phyloP scores from a whole-genome alignment of 139 green algal species.

The Chlamydomonas incerta region DNA sequence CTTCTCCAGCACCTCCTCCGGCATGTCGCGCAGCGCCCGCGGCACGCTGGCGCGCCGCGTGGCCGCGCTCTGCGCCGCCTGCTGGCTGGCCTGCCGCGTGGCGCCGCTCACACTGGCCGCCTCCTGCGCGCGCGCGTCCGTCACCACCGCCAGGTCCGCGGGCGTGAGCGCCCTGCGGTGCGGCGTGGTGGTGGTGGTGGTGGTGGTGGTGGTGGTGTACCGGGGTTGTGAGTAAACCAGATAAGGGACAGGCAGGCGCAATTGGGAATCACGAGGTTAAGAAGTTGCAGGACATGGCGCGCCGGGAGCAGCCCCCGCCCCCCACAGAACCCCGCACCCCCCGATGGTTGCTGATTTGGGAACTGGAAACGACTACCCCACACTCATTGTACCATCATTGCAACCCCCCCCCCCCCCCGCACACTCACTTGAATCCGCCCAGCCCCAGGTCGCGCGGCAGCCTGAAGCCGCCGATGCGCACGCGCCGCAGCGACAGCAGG shows the following conservation, averaged over 20 bases:
- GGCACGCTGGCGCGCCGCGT: neutral
- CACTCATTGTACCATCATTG: too few relatives aligned
- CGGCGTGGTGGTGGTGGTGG: neutral
- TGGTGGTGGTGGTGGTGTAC: too few relatives aligned
- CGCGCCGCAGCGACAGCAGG: slow-evolving; percentile 80
- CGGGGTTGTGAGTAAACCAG: too few relatives aligned
- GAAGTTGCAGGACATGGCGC: too few relatives aligned
- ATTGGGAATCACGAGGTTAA: too few relatives aligned
- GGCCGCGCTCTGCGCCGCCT: neutral
- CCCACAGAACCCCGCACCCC: too few relatives aligned
- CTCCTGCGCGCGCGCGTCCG: slow-evolving; percentile 16
- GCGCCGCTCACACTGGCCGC: slow-evolving; percentile 12
- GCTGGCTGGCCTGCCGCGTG: neutral
- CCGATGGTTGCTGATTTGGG: too few relatives aligned
- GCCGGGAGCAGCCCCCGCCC: too few relatives aligned
- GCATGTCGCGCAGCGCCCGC: neutral
- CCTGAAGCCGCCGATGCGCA: slow-evolving; percentile 84
- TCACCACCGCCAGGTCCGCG: neutral
- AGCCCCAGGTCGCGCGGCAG: slow-evolving; percentile 75
- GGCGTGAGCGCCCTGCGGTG: slow-evolving; percentile 17
- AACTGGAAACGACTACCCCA: too few relatives aligned
- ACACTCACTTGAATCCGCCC: slow-evolving; percentile 68
- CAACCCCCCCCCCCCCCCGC: too few relatives aligned
- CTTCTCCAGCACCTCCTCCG: slow-evolving; percentile 14
- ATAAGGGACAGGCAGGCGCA: too few relatives aligned